phyloP scores from a whole-genome alignment of 2,329 filamentous ascomycete species.

The Penicillium freii region DNA sequence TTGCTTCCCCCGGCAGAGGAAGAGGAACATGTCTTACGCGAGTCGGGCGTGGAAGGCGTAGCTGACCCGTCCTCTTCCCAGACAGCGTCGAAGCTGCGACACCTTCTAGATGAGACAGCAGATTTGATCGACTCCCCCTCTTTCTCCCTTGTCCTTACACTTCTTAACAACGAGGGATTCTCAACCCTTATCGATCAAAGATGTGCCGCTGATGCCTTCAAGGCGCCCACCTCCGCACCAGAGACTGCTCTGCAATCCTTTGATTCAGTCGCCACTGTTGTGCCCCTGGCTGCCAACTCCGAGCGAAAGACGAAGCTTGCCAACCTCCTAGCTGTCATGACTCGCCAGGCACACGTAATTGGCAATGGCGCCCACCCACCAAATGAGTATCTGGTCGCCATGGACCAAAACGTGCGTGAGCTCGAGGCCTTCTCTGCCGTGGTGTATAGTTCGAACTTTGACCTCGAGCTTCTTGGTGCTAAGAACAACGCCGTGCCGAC shows the following conservation, averaged over 20 bases:
- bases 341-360: slow-evolving; percentile 85
- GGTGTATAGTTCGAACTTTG: slow-evolving; percentile 50
- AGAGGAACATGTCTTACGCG: slow-evolving; percentile 78
- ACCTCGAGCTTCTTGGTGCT: slow-evolving; percentile 33
- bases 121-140: slow-evolving; percentile 92
- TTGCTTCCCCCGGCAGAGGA: slow-evolving; percentile 75
- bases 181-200: slow-evolving; percentile 79
- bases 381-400: slow-evolving; percentile 46
- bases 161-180: slow-evolving; percentile 84
- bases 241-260: slow-evolving; percentile 47
- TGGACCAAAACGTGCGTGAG: slow-evolving; percentile 49
- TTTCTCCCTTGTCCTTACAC: slow-evolving; percentile 81
- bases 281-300: slow-evolving; percentile 30
- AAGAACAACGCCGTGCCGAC: slow-evolving; percentile 13
- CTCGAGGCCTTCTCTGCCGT: slow-evolving; percentile 50
- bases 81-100: slow-evolving; percentile 61
- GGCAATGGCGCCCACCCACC: slow-evolving; percentile 62
- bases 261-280: slow-evolving; percentile 44
- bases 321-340: slow-evolving; percentile 84
- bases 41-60: slow-evolving; percentile 69
- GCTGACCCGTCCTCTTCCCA: slow-evolving; percentile 38
- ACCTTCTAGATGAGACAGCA: slow-evolving; percentile 89
- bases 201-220: slow-evolving; percentile 75
- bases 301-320: slow-evolving; percentile 70
- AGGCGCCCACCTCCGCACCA: slow-evolving; percentile 43